Percentiles rank a stretch among this genome's conserved stretches.
phyloP scores from a whole-genome alignment of 2,329 filamentous ascomycete species.

The Pseudogymnoascus destructans region DNA sequence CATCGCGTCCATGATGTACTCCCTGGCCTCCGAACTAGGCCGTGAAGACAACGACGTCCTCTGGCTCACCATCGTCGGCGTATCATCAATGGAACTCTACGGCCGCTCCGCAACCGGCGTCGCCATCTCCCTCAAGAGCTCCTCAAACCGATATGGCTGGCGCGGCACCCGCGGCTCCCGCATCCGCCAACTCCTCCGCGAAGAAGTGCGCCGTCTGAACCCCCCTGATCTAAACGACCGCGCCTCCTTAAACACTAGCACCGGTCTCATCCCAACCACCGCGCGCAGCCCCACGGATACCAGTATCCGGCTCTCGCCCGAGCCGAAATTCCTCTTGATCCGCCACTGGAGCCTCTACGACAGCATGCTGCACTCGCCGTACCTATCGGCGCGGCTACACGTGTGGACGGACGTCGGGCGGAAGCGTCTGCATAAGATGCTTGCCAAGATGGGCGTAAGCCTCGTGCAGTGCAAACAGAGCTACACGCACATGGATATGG shows the following conservation, averaged over 20 bases:
- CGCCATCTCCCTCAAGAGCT: slow-evolving; percentile 45
- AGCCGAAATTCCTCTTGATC: slow-evolving; percentile 84
- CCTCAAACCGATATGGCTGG: slow-evolving; percentile 54
- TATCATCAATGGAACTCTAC: slow-evolving; percentile 86
- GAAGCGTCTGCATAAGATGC: slow-evolving; percentile 80
- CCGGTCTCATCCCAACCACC: slow-evolving; percentile 78
- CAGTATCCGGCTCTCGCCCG: slow-evolving; percentile 81
- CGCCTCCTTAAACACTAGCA: slow-evolving; percentile 48
- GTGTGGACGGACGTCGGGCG: slow-evolving; percentile 87
- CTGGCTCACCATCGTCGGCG: slow-evolving; percentile 89
- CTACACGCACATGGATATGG: slow-evolving; percentile 98
- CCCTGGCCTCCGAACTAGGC: slow-evolving; percentile 83
- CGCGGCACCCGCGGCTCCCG: slow-evolving; percentile 69
- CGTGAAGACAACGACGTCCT: slow-evolving; percentile 93
- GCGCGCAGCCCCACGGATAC: slow-evolving; percentile 82
- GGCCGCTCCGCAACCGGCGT: slow-evolving; percentile 74
- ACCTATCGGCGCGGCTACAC: slow-evolving; percentile 79
- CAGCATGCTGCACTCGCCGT: slow-evolving; percentile 95
- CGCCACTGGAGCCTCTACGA: slow-evolving; percentile 97
- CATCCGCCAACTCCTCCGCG: slow-evolving; percentile 73
- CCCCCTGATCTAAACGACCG: slow-evolving; percentile 56
- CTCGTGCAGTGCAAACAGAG: slow-evolving; percentile 87
- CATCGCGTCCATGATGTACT: slow-evolving; percentile 88
- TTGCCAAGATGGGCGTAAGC: slow-evolving; percentile 97
- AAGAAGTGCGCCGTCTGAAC: slow-evolving; percentile 89